Evolutionary conservation across 495 filamentous ascomycete species (phyloP), one percentile per base, ranked within the genome.

Genomic region (Trichoderma gamsii): DNA sequence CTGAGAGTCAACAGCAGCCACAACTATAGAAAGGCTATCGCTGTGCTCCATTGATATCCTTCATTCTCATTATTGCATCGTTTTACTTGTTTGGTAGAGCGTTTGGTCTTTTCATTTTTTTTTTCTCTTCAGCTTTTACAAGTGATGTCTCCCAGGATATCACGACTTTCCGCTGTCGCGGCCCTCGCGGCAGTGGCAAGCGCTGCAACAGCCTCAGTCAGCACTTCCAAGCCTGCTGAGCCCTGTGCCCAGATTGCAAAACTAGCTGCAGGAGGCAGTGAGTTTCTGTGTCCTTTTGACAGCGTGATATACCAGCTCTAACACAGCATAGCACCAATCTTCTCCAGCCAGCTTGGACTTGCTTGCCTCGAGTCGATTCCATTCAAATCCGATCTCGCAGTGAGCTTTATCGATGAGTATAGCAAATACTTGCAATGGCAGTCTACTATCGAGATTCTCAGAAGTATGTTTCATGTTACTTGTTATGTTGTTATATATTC

Each of bases 141-240:
- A 23, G 56, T 32, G 25, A 61, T 61, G 56, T 12, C 25, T 61
- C 29, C 44, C 15, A 15, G 56, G 56, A 7, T 61, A 61, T 61
- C 56, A 61, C 56, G 56, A 13, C 56, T 61, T 13, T 61, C 56
- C 25, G 56, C 56, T 9, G 56, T 61, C 25, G 56, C 56, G 56
- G 56, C 56, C 2, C 3, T 61, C 0, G 56, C 56, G 16, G n/a
- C 25, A 32, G 25, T 32, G 56, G 23, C 56, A 23, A 12, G 27
- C 13, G 56, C 49, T 23, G 49, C 49, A 23, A 21, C n/a, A 25
- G 49, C n/a, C 16, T 52, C 49, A 52, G 21, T 18, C 12, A 46
- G 5, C 0, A 5, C 49, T 11, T 8, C 49, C 16, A 52, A 18
- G n/a, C 3, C 56, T 61, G 27, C 56, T 6, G 56, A 61, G 27